Evolutionary conservation across 2,329 filamentous ascomycete genomes (phyloP).

Genomic region (Aspergillus eucalypticola): DNA sequence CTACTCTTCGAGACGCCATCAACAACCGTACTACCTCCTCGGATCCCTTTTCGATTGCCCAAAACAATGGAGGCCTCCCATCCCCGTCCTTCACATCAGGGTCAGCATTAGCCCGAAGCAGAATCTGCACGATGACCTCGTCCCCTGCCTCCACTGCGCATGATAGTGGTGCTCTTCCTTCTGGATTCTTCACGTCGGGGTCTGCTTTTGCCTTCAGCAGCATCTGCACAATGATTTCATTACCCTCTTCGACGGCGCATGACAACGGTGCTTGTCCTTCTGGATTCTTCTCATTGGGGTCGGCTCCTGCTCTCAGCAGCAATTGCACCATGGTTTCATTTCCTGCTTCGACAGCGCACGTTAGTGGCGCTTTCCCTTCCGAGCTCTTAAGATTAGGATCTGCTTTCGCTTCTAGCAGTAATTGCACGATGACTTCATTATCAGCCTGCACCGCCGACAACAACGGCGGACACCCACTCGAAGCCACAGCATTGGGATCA

Average conservation of each 20-base stretch:
- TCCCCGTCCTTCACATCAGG: constrained; percentile 10
- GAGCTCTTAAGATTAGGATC: constrained; percentile 18
- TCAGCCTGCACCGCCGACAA: constrained; percentile 21
- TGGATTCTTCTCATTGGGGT: constrained; percentile 12
- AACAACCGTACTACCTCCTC: constrained; percentile 28
- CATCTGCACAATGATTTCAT: constrained; percentile 22
- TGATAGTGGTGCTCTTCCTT: constrained; percentile 16
- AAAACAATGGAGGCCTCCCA: constrained; percentile 17
- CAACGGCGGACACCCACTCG: constrained; percentile 15
- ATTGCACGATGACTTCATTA: constrained; percentile 22
- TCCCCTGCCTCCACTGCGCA: constrained; percentile 21
- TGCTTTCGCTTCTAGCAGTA: constrained; percentile 19
- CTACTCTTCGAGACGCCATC: constrained; percentile 22
- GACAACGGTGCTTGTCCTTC: constrained; percentile 16
- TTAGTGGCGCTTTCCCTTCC: constrained; percentile 15
- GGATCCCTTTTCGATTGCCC: constrained; percentile 23
- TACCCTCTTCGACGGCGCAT: constrained; percentile 20
- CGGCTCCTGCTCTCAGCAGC: constrained; percentile 18
- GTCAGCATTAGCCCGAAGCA: constrained; percentile 21
- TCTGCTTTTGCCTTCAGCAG: constrained; percentile 19
- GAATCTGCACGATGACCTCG: constrained; percentile 17
- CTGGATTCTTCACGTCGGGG: constrained; percentile 16
- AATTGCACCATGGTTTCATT: constrained; percentile 19
- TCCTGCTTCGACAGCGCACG: constrained; percentile 19
- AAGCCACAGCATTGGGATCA: constrained; percentile 16